phyloP scores from a whole-genome alignment of 495 filamentous ascomycete species.

The Neurospora sp. region DNA sequence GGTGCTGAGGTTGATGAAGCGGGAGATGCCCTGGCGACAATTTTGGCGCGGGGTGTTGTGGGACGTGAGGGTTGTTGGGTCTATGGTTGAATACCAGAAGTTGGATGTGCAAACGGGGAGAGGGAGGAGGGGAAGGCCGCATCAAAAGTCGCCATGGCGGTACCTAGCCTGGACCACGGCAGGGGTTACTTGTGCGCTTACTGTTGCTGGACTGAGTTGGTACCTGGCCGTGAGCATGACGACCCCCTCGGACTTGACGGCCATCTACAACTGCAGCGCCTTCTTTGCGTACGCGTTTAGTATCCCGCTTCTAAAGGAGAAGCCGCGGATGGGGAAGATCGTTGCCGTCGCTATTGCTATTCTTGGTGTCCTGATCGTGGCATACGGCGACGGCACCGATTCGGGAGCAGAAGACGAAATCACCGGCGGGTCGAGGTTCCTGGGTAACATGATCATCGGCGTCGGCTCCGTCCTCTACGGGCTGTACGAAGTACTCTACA shows the following conservation, averaged over 20 bases:
- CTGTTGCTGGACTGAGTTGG: constrained; percentile 87
- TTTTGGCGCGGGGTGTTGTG: constrained; percentile 81
- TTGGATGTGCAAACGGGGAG: constrained; percentile 36
- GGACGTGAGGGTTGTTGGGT: constrained; percentile 64
- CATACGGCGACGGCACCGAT: constrained; percentile 62
- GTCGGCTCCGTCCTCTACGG: constrained; percentile 91
- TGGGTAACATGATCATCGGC: constrained; percentile 88
- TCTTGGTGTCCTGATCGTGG: constrained; percentile 78
- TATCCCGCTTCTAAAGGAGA: constrained; percentile 79
- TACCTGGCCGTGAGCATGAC: constrained; percentile 92
- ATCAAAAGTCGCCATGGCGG: constrained; percentile 34
- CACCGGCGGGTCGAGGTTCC: constrained; percentile 46
- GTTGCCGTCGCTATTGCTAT: constrained; percentile 79
- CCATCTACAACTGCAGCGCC: constrained; percentile 98
- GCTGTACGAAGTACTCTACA: constrained; percentile 95
- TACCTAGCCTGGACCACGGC: constrained; percentile 73
- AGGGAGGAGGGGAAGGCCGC: constrained; percentile 25
- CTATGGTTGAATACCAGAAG: constrained; percentile 70
- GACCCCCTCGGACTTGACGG: constrained; percentile 82
- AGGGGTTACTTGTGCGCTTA: constrained; percentile 76
- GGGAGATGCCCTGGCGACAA: constrained; percentile 62
- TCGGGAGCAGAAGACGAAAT: constrained; percentile 13
- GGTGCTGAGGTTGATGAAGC: constrained; percentile 64
- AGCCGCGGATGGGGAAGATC: constrained; percentile 67
- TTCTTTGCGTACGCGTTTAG: constrained; percentile 98